Evolutionary conservation across 2,329 filamentous ascomycete genomes (phyloP).

Genomic region (Beauveria sp.): DNA sequence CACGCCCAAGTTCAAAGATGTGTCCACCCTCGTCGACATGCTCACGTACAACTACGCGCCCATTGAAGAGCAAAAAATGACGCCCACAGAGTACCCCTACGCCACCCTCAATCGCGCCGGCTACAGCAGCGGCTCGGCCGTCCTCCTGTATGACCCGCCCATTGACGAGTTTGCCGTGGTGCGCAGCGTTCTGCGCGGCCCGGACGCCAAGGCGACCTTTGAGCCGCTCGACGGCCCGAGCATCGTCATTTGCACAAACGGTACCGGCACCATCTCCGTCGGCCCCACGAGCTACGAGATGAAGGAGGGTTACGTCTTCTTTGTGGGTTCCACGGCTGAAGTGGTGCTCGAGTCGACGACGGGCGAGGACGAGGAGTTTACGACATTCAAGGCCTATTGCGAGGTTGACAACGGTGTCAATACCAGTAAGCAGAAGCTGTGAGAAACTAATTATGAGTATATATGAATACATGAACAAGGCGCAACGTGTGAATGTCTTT

Average conservation of each 20-base stretch:
- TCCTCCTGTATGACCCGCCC: conserved; percentile 81
- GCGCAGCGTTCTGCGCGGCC: conserved; percentile 63
- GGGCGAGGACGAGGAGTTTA: conserved; percentile 55
- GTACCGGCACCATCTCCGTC: conserved; percentile 75
- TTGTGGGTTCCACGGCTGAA: conserved; percentile 83
- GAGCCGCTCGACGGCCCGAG: conserved; percentile 82
- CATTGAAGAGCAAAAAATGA: conserved; percentile 91
- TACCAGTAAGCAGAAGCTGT: conserved; percentile 22
- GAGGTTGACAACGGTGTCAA: conserved; percentile 53
- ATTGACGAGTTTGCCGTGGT: conserved; percentile 96
- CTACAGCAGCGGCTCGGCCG: conserved; percentile 68
- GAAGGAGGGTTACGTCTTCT: conserved; percentile 67
- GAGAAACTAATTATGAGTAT: background rate
- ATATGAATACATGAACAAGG: background rate
- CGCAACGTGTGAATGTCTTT: background rate
- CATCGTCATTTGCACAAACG: conserved; percentile 83
- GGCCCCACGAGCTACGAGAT: conserved; percentile 73
- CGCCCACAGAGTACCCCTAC: conserved; percentile 77
- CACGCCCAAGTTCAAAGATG: conserved; percentile 98
- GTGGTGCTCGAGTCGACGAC: conserved; percentile 64
- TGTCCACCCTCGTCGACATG: conserved; percentile 80
- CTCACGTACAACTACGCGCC: conserved; percentile 93
- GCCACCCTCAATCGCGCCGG: conserved; percentile 71
- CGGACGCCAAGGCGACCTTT: conserved; percentile 77
- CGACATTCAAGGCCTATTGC: conserved; percentile 90